A percentile compares a stretch with the other conserved stretches of the same genome.
Evolutionary conservation across 108 stramenopile species (phyloP).

Genomic region (Stephanodiscus minutulus): DNA sequence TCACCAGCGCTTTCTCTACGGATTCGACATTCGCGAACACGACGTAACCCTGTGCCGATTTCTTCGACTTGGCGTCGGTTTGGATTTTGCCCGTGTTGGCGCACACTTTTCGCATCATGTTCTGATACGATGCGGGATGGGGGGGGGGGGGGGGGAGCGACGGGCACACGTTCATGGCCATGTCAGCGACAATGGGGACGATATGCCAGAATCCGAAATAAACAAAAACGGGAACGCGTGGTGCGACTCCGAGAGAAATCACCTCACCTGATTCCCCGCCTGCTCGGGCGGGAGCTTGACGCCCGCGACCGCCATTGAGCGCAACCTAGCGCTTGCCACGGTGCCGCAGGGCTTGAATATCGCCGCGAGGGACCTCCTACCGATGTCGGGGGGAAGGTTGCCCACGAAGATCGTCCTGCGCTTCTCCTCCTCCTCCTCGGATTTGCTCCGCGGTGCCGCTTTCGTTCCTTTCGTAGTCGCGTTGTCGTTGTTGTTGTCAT

Average conservation of each 20-base stretch:
- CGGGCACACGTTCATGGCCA: background rate
- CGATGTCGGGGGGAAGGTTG: slow-evolving; percentile 67
- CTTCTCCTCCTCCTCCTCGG: slow-evolving; percentile 38
- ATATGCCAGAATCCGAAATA: background rate
- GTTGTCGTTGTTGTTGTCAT: background rate
- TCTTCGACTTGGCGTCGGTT: slow-evolving; percentile 31
- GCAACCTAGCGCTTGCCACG: slow-evolving; percentile 58
- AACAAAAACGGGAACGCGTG: background rate
- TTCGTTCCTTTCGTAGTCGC: background rate
- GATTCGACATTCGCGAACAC: slow-evolving; percentile 62
- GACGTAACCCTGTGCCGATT: slow-evolving; percentile 71
- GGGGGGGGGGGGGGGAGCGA: background rate
- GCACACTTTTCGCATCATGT: slow-evolving; percentile 73
- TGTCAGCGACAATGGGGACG: background rate
- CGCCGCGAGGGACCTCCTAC: slow-evolving; percentile 58
- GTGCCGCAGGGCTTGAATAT: slow-evolving; percentile 70
- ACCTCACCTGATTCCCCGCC: slow-evolving; percentile 66
- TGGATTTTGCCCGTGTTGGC: slow-evolving; percentile 63
- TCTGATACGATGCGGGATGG: slow-evolving; percentile 5
- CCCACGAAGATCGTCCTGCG: slow-evolving; percentile 81
- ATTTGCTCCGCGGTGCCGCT: background rate
- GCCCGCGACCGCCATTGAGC: slow-evolving; percentile 70
- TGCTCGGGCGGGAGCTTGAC: slow-evolving; percentile 73
- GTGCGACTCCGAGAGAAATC: background rate
- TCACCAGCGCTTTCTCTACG: slow-evolving; percentile 62